Base-by-base conservation (phyloP, 23 red algal species). In the Pyropia yezoensis region DNA sequence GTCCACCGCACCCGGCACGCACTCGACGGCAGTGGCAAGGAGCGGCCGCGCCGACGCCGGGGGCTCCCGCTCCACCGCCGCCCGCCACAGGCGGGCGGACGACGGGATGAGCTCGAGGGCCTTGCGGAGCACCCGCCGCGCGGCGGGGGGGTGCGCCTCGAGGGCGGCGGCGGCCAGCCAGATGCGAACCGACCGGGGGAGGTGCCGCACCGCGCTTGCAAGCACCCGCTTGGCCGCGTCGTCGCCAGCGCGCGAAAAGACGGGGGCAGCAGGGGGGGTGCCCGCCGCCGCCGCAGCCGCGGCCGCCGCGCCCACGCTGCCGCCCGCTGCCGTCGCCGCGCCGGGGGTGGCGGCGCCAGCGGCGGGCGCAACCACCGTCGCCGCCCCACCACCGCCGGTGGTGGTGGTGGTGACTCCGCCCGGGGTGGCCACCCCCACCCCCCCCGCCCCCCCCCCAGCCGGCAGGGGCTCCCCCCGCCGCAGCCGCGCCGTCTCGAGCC, bases 71-170 rank as follows among this genome's bases (percentile, higher is more conserved):
- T 95, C 89, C 8, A 95, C 51, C 1, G 72, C 70, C 24, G 80
- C 72, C 49, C 78, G 67, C 89, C 89, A 95, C 29, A 95, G 32
- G 13, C 29, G 50, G 9, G 52, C 79, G 15, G 79, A 59, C 0
- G 50, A 47, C 12, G 89, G 89, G 70, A 95, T 79, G 22, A 95
- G 59, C 63, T 95, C 79, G 53, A 95, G 76, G 9, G 80, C 89
- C 60, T 78, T 95, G 34, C 80, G 65, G 3, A 95, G 75, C 11
- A 95, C 77, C 17, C 55, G 47, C 19, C 62, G 64, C 23, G 79
- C 84, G 50, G 60, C 34, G 19, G 52, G 49, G 29, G 57, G 16
- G 50, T 67, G 61, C 24, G 7, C 27, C 70, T 95, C 89, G 68
- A 95, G 61, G 12, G 49, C 65, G 14, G 79, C 57, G 18, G 89